Evolutionary conservation across 345 rosid genomes (phyloP).

Genomic region (Adansonia digitata): DNA sequence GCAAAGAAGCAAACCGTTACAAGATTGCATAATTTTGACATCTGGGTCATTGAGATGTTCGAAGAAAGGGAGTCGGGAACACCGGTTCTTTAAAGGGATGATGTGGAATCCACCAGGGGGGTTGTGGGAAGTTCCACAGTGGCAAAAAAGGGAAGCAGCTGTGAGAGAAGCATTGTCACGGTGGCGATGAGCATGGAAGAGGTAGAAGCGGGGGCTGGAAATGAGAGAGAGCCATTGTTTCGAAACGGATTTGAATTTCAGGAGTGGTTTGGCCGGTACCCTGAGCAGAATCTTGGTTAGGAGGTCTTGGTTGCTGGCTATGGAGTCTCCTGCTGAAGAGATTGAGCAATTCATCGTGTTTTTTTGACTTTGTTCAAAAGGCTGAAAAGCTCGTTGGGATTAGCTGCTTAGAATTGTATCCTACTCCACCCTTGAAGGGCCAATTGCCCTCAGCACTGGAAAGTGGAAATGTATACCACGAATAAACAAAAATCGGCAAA

Average conservation of each 20-base stretch:
- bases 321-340: neutral
- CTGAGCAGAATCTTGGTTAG: neutral
- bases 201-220: neutral
- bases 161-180: neutral
- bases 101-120: neutral
- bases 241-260: neutral
- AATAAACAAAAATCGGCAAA: too few species aligned
- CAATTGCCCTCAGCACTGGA: neutral
- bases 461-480: neutral
- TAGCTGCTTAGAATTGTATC: neutral
- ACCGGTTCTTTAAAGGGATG: neutral
- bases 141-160: neutral
- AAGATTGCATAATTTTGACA: neutral
- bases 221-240: neutral
- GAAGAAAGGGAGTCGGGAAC: neutral
- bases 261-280: neutral
- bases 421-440: neutral
- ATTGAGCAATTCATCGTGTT: neutral
- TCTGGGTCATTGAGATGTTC: neutral
- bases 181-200: neutral
- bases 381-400: neutral
- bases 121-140: neutral
- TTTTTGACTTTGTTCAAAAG: neutral
- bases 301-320: neutral
- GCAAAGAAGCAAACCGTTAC: conserved; percentile 6